Evolutionary conservation across 371 early-diverging fungal genomes (phyloP), one percentile per base, ranked within the genome.

Genomic region (Lichtheimia corymbifera): DNA sequence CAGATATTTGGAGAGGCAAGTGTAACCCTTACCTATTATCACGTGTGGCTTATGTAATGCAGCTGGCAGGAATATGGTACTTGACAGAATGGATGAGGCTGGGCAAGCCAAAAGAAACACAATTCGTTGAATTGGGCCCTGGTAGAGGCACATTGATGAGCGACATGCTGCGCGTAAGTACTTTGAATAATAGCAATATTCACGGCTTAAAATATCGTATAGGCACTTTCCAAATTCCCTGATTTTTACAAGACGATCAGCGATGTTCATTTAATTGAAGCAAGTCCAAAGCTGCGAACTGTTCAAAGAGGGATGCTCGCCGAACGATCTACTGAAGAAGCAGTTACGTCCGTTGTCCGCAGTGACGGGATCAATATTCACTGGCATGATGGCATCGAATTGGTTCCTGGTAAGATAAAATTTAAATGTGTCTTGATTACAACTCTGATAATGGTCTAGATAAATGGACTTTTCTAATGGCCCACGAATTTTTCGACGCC

Each of bases 401-500:
- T 83, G 41, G 76, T 91, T 5, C 88, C 87, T 55, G 76, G 80
- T 80, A 84, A 64, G 61, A 49, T 13, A 13, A 45, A 25, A 22
- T 18, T 6, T 27, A 41, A 43, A 52, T 62, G 24, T 55, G 35
- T 42, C 55, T 28, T 59, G 56, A 15, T 43, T 17, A 60, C 47
- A 5, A 24, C 15, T 17, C 53, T 47, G 7, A 35, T 35, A 11
- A 28, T 11, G 11, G 9, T 28, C 7, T 67, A 85, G 85, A 77
- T 18, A 72, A 72, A 49, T 86, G 78, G 68, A 79, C 90, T 5
- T 64, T 91, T 55, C 60, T 91, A 12, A 81, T 93, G 63, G 92
- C 97, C 0, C 97, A 98, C 76, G 98, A 98, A 75, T 97, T 97
- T 53, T 96, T 98, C 76, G 98, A 98, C 68, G 98, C 98, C 1